Conservation (phyloP, 768 basidiomycete species). For the Boletus sp. region DNA sequence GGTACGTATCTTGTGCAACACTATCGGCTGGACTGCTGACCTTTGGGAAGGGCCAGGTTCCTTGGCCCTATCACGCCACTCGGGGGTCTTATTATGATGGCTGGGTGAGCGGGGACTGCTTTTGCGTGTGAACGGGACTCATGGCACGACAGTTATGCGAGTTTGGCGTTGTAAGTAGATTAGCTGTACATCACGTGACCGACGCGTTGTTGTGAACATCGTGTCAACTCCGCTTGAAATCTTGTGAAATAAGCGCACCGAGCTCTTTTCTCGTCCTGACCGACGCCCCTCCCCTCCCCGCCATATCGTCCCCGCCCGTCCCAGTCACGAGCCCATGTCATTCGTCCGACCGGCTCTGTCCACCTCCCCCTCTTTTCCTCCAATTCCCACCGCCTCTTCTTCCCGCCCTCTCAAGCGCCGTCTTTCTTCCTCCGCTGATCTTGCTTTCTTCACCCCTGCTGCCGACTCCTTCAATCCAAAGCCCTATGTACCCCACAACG, state of each 20-base stretch:
- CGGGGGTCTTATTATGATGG: conserved; percentile 62
- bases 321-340: conserved; percentile 16
- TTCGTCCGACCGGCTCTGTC: conserved; percentile 11
- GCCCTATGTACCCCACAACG: conserved; percentile 50
- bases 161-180: conserved; percentile 42
- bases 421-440: conserved; percentile 42
- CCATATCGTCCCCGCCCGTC: not conserved
- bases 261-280: conserved; percentile 16
- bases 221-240: conserved; percentile 47
- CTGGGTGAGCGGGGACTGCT: conserved; percentile 47
- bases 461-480: conserved; percentile 62
- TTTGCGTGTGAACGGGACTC: conserved; percentile 1
- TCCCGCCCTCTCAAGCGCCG: conserved; percentile 47
- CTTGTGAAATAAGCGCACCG: conserved; percentile 23
- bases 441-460: conserved; percentile 61
- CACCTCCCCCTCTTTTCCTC: conserved; percentile 25
- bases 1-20: conserved; percentile 28
- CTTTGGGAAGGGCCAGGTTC: conserved; percentile 38
- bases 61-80: conserved; percentile 67
- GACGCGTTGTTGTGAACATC: conserved; percentile 34
- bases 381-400: conserved; percentile 17
- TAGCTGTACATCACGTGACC: conserved; percentile 35
- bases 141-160: conserved; percentile 43
- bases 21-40: not conserved
- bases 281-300: conserved; percentile 4